phyloP scores from a whole-genome alignment of 1,284 basidiomycete genomes.

The Microbotryomycetes sp. region DNA sequence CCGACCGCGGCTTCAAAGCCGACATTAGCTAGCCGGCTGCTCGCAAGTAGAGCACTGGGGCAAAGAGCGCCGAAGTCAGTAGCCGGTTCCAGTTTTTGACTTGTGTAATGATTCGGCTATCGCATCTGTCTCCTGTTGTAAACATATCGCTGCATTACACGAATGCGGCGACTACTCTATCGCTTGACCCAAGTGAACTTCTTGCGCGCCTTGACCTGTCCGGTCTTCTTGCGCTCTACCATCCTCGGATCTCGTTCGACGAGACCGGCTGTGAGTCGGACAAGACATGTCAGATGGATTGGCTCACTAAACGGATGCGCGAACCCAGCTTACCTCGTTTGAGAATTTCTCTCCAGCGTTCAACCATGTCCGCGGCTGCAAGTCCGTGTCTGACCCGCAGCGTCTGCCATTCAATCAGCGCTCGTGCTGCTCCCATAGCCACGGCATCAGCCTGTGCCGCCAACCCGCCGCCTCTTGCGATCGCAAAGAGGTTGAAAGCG shows the following conservation, averaged over 20 bases:
- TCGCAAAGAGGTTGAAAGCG: constrained; percentile 83
- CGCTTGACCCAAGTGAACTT: constrained; percentile 94
- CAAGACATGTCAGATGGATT: constrained; percentile 5
- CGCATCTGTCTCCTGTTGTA: too few species aligned
- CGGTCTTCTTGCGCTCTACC: constrained; percentile 97
- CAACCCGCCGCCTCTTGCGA: constrained; percentile 80
- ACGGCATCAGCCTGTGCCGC: constrained; percentile 88
- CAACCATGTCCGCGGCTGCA: constrained; percentile 54
- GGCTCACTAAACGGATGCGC: neutral
- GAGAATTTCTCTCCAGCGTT: constrained; percentile 58
- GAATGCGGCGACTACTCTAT: too few species aligned
- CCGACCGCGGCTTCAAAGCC: neutral
- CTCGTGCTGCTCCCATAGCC: constrained; percentile 74
- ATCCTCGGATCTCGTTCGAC: constrained; percentile 87
- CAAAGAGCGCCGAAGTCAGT: too few species aligned
- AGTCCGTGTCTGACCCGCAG: constrained; percentile 29
- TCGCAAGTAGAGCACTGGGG: neutral
- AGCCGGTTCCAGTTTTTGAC: too few species aligned
- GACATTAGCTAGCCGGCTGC: neutral
- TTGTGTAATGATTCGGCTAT: too few species aligned
- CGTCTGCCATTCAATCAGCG: constrained; percentile 46
- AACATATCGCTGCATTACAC: too few species aligned
- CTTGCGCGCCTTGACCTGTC: constrained; percentile 83
- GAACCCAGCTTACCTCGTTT: constrained; percentile 54
- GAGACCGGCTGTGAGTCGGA: constrained; percentile 59